Base-by-base conservation (phyloP, 495 filamentous ascomycete species). In the Bombardia bombarda region DNA sequence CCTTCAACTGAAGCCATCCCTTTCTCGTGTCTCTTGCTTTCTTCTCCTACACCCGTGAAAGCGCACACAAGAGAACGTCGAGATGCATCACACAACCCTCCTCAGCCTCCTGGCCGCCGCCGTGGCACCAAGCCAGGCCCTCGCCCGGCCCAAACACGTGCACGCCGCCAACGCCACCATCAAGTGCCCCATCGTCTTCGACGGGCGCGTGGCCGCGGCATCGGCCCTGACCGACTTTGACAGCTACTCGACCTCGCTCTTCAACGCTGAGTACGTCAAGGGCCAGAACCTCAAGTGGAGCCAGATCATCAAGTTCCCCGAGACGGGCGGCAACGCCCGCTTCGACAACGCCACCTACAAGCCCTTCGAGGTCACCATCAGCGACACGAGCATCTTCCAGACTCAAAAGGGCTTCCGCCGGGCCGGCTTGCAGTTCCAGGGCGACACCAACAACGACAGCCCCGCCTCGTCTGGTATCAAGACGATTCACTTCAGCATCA, bases 381-480 rank as follows among this genome's bases (percentile, higher is more conserved):
- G 57, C 51, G 74, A 79, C 60, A 45, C 58, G 40, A 71, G 66
- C 45, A 73, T 79, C 53, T 79, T 79, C 56, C 65, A 67, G 50
- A 60, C 55, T 4, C 75, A 78, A 54, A 55, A 65, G 21, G 75
- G 75, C 32, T 79, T 79, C 63, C 70, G 75, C 13, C 63, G 74
- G 19, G 73, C 69, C 9, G 75, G 73, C 13, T 59, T 79, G 24
- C 61, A 74, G 53, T 71, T 76, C 46, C 53, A 52, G 37, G 64
- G 58, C 32, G 67, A 72, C 45, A 58, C 51, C 18, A 77, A 77
- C 47, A 70, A 59, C 32, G 62, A 60, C 31, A 63, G 66, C 9
- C 73, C 77, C 2, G 65, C 58, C 0, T 62, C 55, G 3, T 56
- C 50, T 35, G 73, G 75, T 22, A 55, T 72, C 40, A 72, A 68